phyloP scores from a whole-genome alignment of 2,329 filamentous ascomycete genomes.

The Paecilomyces sp. region DNA sequence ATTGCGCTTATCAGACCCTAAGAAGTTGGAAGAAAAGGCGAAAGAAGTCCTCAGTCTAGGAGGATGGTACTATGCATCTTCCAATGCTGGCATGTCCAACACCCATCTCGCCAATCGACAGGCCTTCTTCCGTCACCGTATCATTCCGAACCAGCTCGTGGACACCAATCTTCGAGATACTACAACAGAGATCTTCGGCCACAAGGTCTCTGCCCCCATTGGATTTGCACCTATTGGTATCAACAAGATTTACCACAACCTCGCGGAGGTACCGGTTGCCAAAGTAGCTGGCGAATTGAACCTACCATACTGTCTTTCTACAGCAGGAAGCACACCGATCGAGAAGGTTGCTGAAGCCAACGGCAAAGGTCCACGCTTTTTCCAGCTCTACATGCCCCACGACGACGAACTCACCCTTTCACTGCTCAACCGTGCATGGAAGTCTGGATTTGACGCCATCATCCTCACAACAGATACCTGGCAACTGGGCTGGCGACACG shows the following conservation, averaged over 20 bases:
- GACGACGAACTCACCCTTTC: conserved; percentile 54
- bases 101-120: conserved; percentile 53
- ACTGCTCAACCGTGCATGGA: conserved; percentile 48
- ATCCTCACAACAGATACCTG: conserved; percentile 59
- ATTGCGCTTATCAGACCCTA: conserved; percentile 34
- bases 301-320: conserved; percentile 53
- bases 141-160: conserved; percentile 55
- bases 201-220: conserved; percentile 52
- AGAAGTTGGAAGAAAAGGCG: conserved; percentile 52
- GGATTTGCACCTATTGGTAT: conserved; percentile 61
- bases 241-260: conserved; percentile 57
- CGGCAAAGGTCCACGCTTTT: conserved; percentile 48
- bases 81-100: conserved; percentile 27
- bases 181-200: conserved; percentile 52
- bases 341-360: conserved; percentile 54
- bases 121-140: conserved; percentile 57
- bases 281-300: conserved; percentile 53
- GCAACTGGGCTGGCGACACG: conserved; percentile 56
- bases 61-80: conserved; percentile 45
- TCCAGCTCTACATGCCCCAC: conserved; percentile 58
- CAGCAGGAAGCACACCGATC: conserved; percentile 50
- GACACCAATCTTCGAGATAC: conserved; percentile 54
- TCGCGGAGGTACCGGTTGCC: conserved; percentile 53
- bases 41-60: conserved; percentile 49
- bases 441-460: conserved; percentile 50